phyloP scores from a whole-genome alignment of 495 filamentous ascomycete genomes.

The Aspergillus asperescens region DNA sequence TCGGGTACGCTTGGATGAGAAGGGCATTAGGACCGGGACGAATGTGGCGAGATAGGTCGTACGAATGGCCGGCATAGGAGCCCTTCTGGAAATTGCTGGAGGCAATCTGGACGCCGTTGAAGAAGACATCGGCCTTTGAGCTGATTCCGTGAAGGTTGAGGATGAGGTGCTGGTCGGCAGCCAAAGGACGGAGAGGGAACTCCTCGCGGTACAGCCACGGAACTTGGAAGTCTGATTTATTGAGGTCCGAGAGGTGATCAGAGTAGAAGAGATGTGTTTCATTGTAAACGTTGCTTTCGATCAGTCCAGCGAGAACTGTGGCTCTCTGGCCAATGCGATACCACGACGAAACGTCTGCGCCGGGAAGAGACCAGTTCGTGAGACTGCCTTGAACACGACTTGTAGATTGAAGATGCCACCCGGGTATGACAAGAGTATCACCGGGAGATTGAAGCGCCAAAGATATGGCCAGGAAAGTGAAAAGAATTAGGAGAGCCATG shows the following conservation, averaged over 20 bases:
- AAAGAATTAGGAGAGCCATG: too few species aligned
- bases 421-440: slow-evolving; percentile 42
- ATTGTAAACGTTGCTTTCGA: slow-evolving; percentile 49
- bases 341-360: slow-evolving; percentile 50
- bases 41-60: slow-evolving; percentile 46
- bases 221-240: slow-evolving; percentile 42
- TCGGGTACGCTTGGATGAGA: slow-evolving; percentile 51
- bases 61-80: slow-evolving; percentile 51
- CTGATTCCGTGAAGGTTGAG: slow-evolving; percentile 56
- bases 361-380: slow-evolving; percentile 38
- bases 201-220: slow-evolving; percentile 62
- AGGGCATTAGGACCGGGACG: slow-evolving; percentile 43
- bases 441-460: slow-evolving; percentile 20
- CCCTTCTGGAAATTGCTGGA: slow-evolving; percentile 47
- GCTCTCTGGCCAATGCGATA: slow-evolving; percentile 44
- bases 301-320: slow-evolving; percentile 55
- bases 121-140: slow-evolving; percentile 54
- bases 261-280: slow-evolving; percentile 56
- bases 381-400: slow-evolving; percentile 34
- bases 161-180: slow-evolving; percentile 41
- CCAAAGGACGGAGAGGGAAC: slow-evolving; percentile 35
- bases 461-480: background rate
- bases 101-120: slow-evolving; percentile 54
- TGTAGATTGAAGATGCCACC: slow-evolving; percentile 53
- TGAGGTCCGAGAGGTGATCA: slow-evolving; percentile 42